Conservation (phyloP, 2,329 filamentous ascomycete species). For the Alternaria arbusti region DNA sequence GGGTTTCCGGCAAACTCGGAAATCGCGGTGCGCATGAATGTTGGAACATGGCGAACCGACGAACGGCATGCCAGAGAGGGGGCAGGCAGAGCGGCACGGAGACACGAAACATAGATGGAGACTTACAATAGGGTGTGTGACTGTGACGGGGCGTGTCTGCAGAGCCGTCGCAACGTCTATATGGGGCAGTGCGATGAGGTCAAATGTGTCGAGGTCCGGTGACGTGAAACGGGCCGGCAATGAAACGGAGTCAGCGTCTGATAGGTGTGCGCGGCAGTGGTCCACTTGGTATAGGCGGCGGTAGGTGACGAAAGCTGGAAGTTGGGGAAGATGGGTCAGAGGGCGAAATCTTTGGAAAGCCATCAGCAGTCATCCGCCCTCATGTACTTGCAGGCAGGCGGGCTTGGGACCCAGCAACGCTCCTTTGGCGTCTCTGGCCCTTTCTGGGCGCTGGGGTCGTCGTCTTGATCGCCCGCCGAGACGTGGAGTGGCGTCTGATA, state of each 20-base stretch:
- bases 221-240: constrained; percentile 30
- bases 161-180: constrained; percentile 1
- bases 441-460: constrained; percentile 39
- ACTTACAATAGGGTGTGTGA: constrained; percentile 21
- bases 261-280: constrained; percentile 16
- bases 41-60: background rate
- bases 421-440: constrained; percentile 24
- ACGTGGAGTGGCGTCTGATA: constrained; percentile 46
- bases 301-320: background rate
- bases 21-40: background rate
- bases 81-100: background rate
- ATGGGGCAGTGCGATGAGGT: constrained; percentile 8
- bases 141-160: constrained; percentile 12
- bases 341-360: constrained; percentile 25
- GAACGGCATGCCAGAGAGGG: background rate
- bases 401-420: constrained; percentile 29
- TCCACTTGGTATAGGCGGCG: background rate
- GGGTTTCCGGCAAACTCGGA: constrained; percentile 6
- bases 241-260: constrained; percentile 22
- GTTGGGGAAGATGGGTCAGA: constrained; percentile 1
- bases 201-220: constrained; percentile 7
- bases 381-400: constrained; percentile 23
- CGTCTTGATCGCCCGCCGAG: constrained; percentile 44
- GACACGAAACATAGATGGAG: background rate
- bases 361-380: constrained; percentile 28